Percentiles rank a stretch among this genome's conserved stretches.
These are phyloP conservation scores for Fibroporia radiculosa DNA, from an alignment of 768 basidiomycete genomes.

Conservation along the genomic window DNA sequence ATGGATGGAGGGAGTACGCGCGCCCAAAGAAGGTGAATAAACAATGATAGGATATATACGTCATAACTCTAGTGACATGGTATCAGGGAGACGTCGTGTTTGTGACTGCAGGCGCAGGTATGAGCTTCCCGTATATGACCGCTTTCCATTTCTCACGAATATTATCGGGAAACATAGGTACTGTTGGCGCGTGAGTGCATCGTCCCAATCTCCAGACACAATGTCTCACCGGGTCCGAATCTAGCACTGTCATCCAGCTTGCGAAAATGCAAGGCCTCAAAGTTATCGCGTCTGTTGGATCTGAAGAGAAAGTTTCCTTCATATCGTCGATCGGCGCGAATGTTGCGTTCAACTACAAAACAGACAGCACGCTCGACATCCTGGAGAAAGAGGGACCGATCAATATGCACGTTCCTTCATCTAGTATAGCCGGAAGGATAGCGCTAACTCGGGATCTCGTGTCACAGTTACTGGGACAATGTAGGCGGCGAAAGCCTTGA, in stretches of 20 bases:
- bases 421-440: background rate
- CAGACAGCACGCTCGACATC: slow-evolving; percentile 39
- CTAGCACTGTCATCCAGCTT: slow-evolving; percentile 29
- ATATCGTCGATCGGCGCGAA: slow-evolving; percentile 57
- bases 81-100: slow-evolving; percentile 42
- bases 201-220: background rate
- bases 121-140: background rate
- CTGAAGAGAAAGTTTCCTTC: slow-evolving; percentile 62
- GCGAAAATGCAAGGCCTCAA: slow-evolving; percentile 39
- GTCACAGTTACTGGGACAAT: slow-evolving; percentile 24
- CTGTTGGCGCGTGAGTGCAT: slow-evolving; percentile 52
- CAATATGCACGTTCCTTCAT: slow-evolving; percentile 33
- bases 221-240: background rate
- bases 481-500: slow-evolving; percentile 25
- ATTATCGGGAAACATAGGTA: too few species aligned
- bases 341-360: slow-evolving; percentile 72
- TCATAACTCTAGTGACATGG: too few species aligned
- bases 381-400: slow-evolving; percentile 51
- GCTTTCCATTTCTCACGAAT: too few species aligned
- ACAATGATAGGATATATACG: slow-evolving; percentile 7
- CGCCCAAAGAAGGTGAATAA: slow-evolving; percentile 35
- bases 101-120: slow-evolving; percentile 36
- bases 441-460: background rate
- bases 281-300: slow-evolving; percentile 66
- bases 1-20: slow-evolving; percentile 35